Conservation (phyloP, 495 filamentous ascomycete species). For the Hypomontagnella monticulosa region DNA sequence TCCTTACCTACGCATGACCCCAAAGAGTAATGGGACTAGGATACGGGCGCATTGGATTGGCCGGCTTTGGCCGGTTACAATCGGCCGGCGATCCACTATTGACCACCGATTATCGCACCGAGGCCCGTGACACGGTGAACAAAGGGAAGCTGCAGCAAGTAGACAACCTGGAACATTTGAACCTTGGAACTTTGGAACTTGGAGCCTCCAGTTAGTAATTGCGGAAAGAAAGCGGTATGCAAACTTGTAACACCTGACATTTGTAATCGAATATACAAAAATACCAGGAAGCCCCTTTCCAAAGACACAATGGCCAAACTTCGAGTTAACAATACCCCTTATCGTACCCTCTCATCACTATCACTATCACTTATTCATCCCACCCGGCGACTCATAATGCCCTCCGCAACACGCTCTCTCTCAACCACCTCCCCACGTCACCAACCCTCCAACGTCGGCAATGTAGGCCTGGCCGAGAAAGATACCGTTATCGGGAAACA, state of each 20-base stretch:
- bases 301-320: constrained; percentile 17
- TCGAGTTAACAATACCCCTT: constrained; percentile 5
- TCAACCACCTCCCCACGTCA: constrained; percentile 1
- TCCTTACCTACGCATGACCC: constrained; percentile 16
- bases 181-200: too few species aligned
- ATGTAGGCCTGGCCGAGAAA: constrained; percentile 20
- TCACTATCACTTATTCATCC: constrained; percentile 12
- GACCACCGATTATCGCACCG: constrained; percentile 39
- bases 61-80: constrained; percentile 30
- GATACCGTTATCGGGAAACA: constrained; percentile 38
- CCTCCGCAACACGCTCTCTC: neutral
- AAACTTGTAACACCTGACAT: neutral
- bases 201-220: too few species aligned
- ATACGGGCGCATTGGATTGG: constrained; percentile 17
- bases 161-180: neutral
- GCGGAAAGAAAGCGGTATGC: too few species aligned
- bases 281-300: neutral
- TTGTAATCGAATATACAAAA: neutral
- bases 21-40: constrained; percentile 13
- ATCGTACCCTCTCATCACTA: constrained; percentile 9
- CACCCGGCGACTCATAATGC: constrained; percentile 6
- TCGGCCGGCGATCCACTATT: constrained; percentile 35
- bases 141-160: constrained; percentile 21
- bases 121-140: constrained; percentile 26
- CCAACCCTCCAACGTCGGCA: constrained; percentile 9